Evolutionary conservation across 164 flowering plant species (phyloP).

Genomic region (Tetracentron sinense): DNA sequence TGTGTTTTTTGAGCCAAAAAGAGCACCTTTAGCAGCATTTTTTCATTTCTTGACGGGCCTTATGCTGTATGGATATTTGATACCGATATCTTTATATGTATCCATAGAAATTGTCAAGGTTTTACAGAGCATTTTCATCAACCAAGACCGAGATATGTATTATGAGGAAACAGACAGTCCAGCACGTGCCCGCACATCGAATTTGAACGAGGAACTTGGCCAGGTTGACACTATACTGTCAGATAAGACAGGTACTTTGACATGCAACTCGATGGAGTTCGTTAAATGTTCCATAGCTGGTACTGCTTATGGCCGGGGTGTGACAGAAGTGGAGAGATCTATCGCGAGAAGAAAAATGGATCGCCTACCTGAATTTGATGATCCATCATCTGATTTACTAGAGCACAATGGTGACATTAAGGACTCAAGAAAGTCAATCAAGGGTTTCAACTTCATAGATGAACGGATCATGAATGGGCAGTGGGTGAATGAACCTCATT

Average conservation of each 20-base stretch:
- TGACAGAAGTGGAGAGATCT: slow-evolving; percentile 78
- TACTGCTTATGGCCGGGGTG: slow-evolving; percentile 62
- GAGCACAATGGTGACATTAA: slow-evolving; percentile 10
- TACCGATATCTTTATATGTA: slow-evolving; percentile 83
- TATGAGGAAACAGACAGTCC: slow-evolving; percentile 67
- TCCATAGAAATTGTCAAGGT: slow-evolving; percentile 94
- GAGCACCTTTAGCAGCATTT: slow-evolving; percentile 59
- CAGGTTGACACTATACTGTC: slow-evolving; percentile 77
- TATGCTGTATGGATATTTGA: slow-evolving; percentile 80
- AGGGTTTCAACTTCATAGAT: slow-evolving; percentile 82
- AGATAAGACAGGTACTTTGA: slow-evolving; percentile 89
- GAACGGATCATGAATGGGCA: slow-evolving; percentile 71
- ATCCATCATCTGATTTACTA: slow-evolving; percentile 16
- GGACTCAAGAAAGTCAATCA: slow-evolving; percentile 30
- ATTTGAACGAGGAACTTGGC: slow-evolving; percentile 92
- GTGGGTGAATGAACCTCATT: slow-evolving; percentile 63
- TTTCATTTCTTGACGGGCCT: slow-evolving; percentile 79
- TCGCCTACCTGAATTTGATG: slow-evolving; percentile 16
- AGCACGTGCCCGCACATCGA: slow-evolving; percentile 80
- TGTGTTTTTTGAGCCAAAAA: slow-evolving; percentile 56
- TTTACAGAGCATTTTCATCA: slow-evolving; percentile 73
- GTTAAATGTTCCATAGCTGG: slow-evolving; percentile 85
- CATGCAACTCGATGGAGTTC: slow-evolving; percentile 93
- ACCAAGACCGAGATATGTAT: slow-evolving; percentile 77
- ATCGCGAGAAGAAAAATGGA: slow-evolving; percentile 38